Percentiles rank a stretch among this genome's conserved stretches.
Evolutionary conservation across 1,284 basidiomycete genomes (phyloP).

Genomic region (Trametes versicolor): DNA sequence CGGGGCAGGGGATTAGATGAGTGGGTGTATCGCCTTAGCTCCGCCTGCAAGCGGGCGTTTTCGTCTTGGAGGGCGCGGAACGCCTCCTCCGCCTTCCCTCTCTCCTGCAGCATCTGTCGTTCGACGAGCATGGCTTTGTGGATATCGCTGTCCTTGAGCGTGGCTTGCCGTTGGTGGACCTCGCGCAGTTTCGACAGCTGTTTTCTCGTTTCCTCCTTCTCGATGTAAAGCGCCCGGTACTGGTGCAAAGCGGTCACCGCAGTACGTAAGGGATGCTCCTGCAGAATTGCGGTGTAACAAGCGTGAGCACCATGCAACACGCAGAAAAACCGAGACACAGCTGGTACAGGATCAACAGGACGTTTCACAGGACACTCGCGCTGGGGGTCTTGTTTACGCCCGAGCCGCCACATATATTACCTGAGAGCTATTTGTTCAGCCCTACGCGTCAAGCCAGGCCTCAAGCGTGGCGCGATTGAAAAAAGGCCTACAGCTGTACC

Average conservation of each 20-base stretch:
- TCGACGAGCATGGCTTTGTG: conserved; percentile 48
- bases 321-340: conserved; percentile 3
- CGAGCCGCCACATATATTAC: no score
- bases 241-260: conserved; percentile 38
- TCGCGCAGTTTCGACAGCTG: conserved; percentile 37
- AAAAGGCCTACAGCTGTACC: no score
- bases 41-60: conserved; percentile 34
- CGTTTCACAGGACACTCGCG: no score
- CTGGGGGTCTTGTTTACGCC: no score
- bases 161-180: conserved; percentile 44
- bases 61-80: conserved; percentile 21
- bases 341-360: no score
- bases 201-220: conserved; percentile 20
- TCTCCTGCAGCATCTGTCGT: conserved; percentile 35
- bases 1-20: conserved; percentile 37
- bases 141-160: conserved; percentile 46
- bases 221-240: conserved; percentile 24
- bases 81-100: conserved; percentile 22
- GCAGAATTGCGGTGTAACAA: conserved; percentile 15
- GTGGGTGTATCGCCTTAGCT: conserved; percentile 33
- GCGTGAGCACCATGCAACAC: conserved; percentile 12
- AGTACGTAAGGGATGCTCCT: conserved; percentile 38
- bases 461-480: no score
- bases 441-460: no score
- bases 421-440: no score